phyloP scores from a whole-genome alignment of 306 rosid species.

The Quercus rubra region DNA sequence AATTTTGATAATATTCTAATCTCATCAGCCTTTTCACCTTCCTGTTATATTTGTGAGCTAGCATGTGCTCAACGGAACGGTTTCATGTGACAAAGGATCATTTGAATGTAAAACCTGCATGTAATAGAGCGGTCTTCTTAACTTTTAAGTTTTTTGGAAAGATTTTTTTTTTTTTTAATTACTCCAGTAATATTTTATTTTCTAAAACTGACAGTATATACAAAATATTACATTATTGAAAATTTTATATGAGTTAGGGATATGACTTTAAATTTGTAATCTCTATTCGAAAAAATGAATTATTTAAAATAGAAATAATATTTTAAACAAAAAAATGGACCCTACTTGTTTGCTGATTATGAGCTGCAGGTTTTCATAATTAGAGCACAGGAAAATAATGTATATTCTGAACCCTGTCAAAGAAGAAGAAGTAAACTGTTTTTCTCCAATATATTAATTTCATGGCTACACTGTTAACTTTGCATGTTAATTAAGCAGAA shows the following conservation, averaged over 20 bases:
- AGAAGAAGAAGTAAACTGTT: background rate
- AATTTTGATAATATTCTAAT: background rate
- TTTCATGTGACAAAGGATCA: no score
- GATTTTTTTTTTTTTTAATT: background rate
- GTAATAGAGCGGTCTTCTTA: no score
- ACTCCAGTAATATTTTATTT: background rate
- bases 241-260: no score
- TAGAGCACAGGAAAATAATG: background rate
- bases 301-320: no score
- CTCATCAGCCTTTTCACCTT: background rate
- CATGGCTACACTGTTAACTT: conserved; percentile 8
- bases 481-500: background rate
- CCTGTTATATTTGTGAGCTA: background rate
- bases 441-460: background rate
- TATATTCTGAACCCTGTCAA: background rate
- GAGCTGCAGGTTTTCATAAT: background rate
- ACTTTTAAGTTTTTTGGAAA: no score
- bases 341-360: background rate
- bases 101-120: no score
- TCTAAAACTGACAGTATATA: no score
- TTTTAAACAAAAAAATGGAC: no score
- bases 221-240: no score
- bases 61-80: no score
- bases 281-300: no score
- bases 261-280: no score